A percentile compares a stretch with the other conserved stretches of the same genome.
Conservation (phyloP, 106 monocot genomes). For the Triglochin maritima region DNA sequence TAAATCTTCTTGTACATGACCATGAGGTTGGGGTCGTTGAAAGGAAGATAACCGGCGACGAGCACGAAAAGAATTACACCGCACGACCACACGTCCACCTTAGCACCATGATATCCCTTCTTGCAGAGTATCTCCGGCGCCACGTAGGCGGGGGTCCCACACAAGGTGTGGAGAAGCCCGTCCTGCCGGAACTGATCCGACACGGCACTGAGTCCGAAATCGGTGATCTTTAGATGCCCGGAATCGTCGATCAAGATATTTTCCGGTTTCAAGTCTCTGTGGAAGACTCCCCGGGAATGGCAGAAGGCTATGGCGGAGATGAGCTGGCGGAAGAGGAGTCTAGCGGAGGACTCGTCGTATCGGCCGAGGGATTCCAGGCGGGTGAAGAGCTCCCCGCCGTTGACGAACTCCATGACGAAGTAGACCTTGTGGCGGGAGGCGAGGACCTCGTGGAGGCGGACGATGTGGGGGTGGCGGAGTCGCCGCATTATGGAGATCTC, state of each 20-base stretch:
- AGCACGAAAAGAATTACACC: slow-evolving; percentile 22
- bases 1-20: slow-evolving; percentile 23
- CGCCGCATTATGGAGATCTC: slow-evolving; percentile 22
- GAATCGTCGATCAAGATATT: slow-evolving; percentile 21
- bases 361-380: slow-evolving; percentile 18
- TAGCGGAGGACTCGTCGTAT: slow-evolving; percentile 23
- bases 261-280: slow-evolving; percentile 28
- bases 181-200: slow-evolving; percentile 3
- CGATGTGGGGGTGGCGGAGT: slow-evolving; percentile 23
- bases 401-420: slow-evolving; percentile 24
- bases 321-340: slow-evolving; percentile 19
- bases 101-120: slow-evolving; percentile 16
- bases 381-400: slow-evolving; percentile 21
- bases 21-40: slow-evolving; percentile 27
- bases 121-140: slow-evolving; percentile 18
- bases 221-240: slow-evolving; percentile 17
- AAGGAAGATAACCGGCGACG: slow-evolving; percentile 20
- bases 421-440: slow-evolving; percentile 21
- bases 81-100: slow-evolving; percentile 25
- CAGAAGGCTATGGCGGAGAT: slow-evolving; percentile 29
- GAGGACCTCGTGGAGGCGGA: slow-evolving; percentile 28
- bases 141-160: slow-evolving; percentile 28
- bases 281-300: slow-evolving; percentile 42
- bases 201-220: slow-evolving; percentile 21
- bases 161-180: slow-evolving; percentile 17